Percentiles rank a stretch among this genome's conserved stretches.
Evolutionary conservation across 495 filamentous ascomycete genomes (phyloP).

Genomic region (Lasiosphaeris hirsuta): DNA sequence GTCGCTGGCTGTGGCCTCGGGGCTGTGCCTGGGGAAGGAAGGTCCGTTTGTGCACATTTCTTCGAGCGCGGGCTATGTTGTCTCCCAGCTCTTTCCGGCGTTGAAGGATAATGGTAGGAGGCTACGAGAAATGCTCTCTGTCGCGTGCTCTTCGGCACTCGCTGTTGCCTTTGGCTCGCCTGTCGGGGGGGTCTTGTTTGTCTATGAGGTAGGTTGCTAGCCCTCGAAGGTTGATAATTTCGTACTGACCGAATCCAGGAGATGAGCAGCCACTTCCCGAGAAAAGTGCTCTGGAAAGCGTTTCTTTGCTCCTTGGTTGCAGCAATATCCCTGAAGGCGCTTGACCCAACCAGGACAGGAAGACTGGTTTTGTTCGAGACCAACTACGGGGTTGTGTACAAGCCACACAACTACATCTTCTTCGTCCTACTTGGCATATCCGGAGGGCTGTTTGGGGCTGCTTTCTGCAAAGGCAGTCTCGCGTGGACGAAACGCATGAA

Average conservation of each 20-base stretch:
- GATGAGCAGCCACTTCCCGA: conserved; percentile 54
- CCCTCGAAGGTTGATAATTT: neutral
- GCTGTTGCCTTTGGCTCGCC: conserved; percentile 60
- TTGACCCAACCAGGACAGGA: conserved; percentile 56
- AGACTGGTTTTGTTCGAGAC: conserved; percentile 60
- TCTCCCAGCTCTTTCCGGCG: conserved; percentile 49
- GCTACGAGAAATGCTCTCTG: conserved; percentile 53
- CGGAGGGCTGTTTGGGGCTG: conserved; percentile 53
- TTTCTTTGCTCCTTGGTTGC: conserved; percentile 56
- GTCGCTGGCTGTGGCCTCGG: conserved; percentile 53
- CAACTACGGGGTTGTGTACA: conserved; percentile 52
- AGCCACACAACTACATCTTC: conserved; percentile 51
- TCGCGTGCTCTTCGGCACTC: conserved; percentile 53
- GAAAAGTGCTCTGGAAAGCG: conserved; percentile 52
- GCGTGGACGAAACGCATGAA: conserved; percentile 52
- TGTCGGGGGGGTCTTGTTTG: conserved; percentile 56
- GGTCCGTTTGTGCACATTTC: conserved; percentile 60
- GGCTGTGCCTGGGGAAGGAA: conserved; percentile 59
- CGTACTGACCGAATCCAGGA: conserved; percentile 27
- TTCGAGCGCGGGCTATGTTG: conserved; percentile 54
- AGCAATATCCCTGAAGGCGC: conserved; percentile 51
- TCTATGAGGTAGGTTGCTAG: conserved; percentile 37
- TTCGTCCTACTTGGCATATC: conserved; percentile 55
- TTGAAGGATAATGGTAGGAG: conserved; percentile 52
- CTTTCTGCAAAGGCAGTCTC: conserved; percentile 56